Conservation (phyloP, 768 basidiomycete genomes). For the Hygrophoropsis aurantiaca region DNA sequence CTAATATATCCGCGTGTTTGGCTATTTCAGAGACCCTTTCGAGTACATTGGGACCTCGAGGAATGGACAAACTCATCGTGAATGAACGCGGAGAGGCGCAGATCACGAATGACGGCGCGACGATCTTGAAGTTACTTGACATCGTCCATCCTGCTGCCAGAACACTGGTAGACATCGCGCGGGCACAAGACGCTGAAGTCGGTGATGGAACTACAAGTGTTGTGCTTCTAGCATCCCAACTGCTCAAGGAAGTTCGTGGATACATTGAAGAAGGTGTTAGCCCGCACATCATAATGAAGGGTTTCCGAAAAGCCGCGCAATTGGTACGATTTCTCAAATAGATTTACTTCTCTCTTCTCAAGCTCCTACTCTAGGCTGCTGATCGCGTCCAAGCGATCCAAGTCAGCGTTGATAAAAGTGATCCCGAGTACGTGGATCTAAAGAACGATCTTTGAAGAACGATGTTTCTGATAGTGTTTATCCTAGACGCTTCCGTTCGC, state of each 20-base stretch:
- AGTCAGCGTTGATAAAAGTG: conserved; percentile 82
- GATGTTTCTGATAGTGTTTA: conserved; percentile 9
- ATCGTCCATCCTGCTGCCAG: conserved; percentile 98
- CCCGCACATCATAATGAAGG: conserved; percentile 97
- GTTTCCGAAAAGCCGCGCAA: conserved; percentile 83
- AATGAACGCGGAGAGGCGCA: conserved; percentile 92
- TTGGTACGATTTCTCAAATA: conserved; percentile 54
- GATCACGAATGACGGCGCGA: conserved; percentile 99
- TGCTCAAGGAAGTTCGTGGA: conserved; percentile 87
- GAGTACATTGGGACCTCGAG: conserved; percentile 94
- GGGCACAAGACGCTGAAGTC: conserved; percentile 97
- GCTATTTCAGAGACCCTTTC: conserved; percentile 90
- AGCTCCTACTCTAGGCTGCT: conserved; percentile 55
- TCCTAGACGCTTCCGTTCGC: conserved; percentile 83
- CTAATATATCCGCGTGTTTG: conserved; percentile 95
- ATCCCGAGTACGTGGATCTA: conserved; percentile 73
- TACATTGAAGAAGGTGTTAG: conserved; percentile 97
- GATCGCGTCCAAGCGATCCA: conserved; percentile 89
- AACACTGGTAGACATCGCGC: conserved; percentile 97
- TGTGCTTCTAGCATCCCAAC: conserved; percentile 89
- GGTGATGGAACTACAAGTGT: conserved; percentile 98
- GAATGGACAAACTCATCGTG: conserved; percentile 99
- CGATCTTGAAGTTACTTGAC: conserved; percentile 95
- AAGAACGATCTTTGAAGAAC: conserved; percentile 3
- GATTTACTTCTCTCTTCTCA: conserved; percentile 9